These are phyloP conservation scores for Penicillium lagena DNA, from an alignment of 495 filamentous ascomycete genomes.

Conservation along the genomic window DNA sequence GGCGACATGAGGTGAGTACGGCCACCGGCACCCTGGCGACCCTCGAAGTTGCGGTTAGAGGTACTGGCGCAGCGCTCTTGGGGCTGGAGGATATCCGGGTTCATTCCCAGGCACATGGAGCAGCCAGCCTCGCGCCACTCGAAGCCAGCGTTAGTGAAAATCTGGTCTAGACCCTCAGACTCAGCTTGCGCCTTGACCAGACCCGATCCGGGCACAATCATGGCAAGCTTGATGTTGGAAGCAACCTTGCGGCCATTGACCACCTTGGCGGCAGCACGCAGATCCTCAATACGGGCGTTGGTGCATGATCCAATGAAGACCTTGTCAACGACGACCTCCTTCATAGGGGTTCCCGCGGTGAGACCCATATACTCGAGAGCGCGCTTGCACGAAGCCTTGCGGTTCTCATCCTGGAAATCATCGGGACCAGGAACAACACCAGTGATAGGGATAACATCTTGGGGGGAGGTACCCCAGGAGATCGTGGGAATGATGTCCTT, in stretches of 20 bases:
- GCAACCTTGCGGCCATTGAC: constrained; percentile 84
- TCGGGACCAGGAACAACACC: constrained; percentile 85
- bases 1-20: constrained; percentile 96
- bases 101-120: constrained; percentile 99
- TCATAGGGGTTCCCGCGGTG: constrained; percentile 74
- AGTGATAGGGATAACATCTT: constrained; percentile 91
- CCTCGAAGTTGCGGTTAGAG: constrained; percentile 97
- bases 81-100: constrained; percentile 94
- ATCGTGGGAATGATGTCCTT: constrained; percentile 92
- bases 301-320: constrained; percentile 98
- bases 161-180: constrained; percentile 82
- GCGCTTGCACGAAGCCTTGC: constrained; percentile 69
- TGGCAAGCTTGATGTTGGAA: constrained; percentile 80
- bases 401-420: constrained; percentile 69
- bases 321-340: constrained; percentile 88
- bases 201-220: constrained; percentile 95
- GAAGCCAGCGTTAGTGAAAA: constrained; percentile 87
- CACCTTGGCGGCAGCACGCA: constrained; percentile 78
- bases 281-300: constrained; percentile 93
- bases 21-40: constrained; percentile 87
- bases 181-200: constrained; percentile 93
- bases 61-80: constrained; percentile 92
- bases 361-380: constrained; percentile 97
- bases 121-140: constrained; percentile 98
- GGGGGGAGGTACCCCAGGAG: constrained; percentile 95